Base-by-base conservation (phyloP, 176 grass and related monocot genomes). In the Hsuehochloa calcarea region DNA sequence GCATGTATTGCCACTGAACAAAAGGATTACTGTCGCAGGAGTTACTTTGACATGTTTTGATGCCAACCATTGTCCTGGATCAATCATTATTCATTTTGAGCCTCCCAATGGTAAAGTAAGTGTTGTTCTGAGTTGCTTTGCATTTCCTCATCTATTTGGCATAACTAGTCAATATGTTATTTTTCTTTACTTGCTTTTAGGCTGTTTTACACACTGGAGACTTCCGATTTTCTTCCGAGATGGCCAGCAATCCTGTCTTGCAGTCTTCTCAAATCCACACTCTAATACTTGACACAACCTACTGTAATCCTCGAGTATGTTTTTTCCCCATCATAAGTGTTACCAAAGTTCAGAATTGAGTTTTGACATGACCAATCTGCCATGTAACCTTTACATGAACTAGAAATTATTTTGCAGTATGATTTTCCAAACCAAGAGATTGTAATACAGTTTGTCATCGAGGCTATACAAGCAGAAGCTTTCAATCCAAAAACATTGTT, bases 401-500 rank as follows among this genome's bases (percentile, higher is more conserved):
- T 47, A 14, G 12, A 26, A 71, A 45, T 14, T 73, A 10, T 87
- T 87, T 65, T 92, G 85, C 91, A 98, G 93, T 98, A 98, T 84
- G 93, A 95, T 77, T 98, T 98, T 85, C 96, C 93, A 67, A 93
- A 86, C 85, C 93, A 98, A 85, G 96, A 93, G 55, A 83, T 68
- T 65, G 91, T 95, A 56, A 93, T 93, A 86, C 96, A 98, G 73
- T 98, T 98, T 43, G 93, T 98, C 43, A 95, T 95, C 16, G 93
- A 98, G 77, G 96, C 96, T 65, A 95, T 98, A 88, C 96, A 98
- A 93, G 96, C 96, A 46, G 93, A 98, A 83, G 89, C 91, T 49
- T 98, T 98, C 86, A 98, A 98, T 82, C 93, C 93, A 59, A 98
- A 75, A 89, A 95, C 96, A 83, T 84, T 98, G 27, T 93, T 98